Base-by-base conservation (phyloP, 306 rosid genomes). In the Spatholobus suberectus region DNA sequence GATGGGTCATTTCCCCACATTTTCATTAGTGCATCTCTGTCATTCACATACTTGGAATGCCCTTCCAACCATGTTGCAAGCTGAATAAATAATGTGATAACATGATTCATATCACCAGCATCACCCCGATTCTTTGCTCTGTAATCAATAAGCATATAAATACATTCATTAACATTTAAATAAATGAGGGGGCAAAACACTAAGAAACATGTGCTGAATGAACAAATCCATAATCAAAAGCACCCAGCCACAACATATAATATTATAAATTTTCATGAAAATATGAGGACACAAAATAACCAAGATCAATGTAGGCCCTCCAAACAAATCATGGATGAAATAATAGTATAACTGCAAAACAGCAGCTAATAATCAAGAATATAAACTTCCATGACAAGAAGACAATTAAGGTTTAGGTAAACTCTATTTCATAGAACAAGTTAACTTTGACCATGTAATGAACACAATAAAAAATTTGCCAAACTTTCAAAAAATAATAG, bases 11-110 rank as follows among this genome's bases (percentile, higher is more conserved):
- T 82, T 41, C 63, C 81, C 76, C 75, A 47, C 37, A 63, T 61
- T 54, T 81, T 73, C 74, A 73, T 54, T 6, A 61, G 83, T 12
- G 70, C 70, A 40, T 79, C 83, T 54, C 70, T 79, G 70, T 35
- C 80, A 40, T 58, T 46, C 38, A 35, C 3, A 35, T 35, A 35
- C 38, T 35, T 35, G 38, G 38, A 35, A 35, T 35, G 4, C 4
- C 38, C 38, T 4, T 47, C 54, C 54, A 47, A 47, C 6, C 20
- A 7, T 47, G 6, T 14, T 47, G 54, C 54, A 47, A 47, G 54
- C 54, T 47, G 54, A 47, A 14, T 47, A 47, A 47, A 14, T 47
- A 47, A 47, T 47, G 54, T 3, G 18, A 47, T 47, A 5, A 47
- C 54, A 47, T 15, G 54, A 15, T 15, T 15, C 54, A 47, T 47